Evolutionary conservation across 306 rosid genomes (phyloP), one percentile per base, ranked within the genome.

Genomic region (Gillenia trifoliata): DNA sequence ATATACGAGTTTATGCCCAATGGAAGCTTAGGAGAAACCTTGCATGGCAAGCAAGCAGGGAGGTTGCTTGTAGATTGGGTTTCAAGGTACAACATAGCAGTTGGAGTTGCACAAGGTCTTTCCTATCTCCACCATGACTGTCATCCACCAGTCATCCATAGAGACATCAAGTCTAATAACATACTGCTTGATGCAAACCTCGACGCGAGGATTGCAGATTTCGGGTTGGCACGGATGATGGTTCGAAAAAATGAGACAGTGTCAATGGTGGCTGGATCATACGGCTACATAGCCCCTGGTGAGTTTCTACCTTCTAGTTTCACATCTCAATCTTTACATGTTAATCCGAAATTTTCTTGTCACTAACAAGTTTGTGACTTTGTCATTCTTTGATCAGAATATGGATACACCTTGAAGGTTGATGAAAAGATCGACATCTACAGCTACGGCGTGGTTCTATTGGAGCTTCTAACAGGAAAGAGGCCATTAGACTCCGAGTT

Each of bases 271-370:
- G 99, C 92, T 49, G 96, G 99, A 55, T 94, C 99, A 28, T 94
- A 94, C 20, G 99, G 99, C 73, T 94, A 94, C 89, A 92, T 94
- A 68, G 99, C 97, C 72, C 99, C 97, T 4, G 99, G 97, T 90
- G 72, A 90, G 93, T 85, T 66, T 55, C 64, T 11, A 13, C 60
- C 52, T 33, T 75, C 55, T 26, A 67, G 57, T 43, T 72, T 72
- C 30, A 72, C 30, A 20, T 26, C 41, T 5, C 13, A 59, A 20
- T 4, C 68, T 72, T 72, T 30, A 22, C 66, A 9, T 3, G 43
- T 59, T 59, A 12, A 29, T 29, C 52, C 15, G 36, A 16, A 41
- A 9, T 68, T 33, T 66, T 57, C 36, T 17, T 4, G 36, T 4
- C 7, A 23, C 74, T 72, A 3, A 77, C 76, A 59, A 54, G n/a